Evolutionary conservation across 352 stramenopile genomes (phyloP), one percentile per base, ranked within the genome.

Genomic region (Phytophthora tubulina): DNA sequence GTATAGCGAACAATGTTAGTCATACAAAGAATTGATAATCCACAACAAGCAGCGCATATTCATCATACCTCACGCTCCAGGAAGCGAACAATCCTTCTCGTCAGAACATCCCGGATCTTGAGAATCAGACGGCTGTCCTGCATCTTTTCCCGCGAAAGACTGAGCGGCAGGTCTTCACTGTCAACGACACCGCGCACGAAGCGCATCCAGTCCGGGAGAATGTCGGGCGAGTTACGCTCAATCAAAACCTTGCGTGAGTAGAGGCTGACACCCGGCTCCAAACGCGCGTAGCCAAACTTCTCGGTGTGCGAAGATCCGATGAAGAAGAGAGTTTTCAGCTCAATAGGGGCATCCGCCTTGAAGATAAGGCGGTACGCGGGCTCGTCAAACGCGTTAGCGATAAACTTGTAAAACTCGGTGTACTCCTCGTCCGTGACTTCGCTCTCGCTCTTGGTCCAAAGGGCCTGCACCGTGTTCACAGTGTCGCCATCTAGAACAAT

Each of bases 161-260:
- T 98, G 36, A 99, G 87, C n/a, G 98, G 98, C 21, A 99, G 85
- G 73, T 99, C 98, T 76, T 99, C 98, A 36, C 91, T 99, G 88
- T 99, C 98, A 32, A 97, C 90, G 14, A 95, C 90, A 77, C 90
- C 88, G 57, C 86, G 88, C 69, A 97, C 85, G 50, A 95, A 97
- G 14, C 89, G 86, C 76, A 99, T 91, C 98, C 98, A 99, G 72
- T 99, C 97, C 0, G 98, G 98, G 21, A 99, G 79, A 45, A 99
- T 97, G 62, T 99, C 95, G 0, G 96, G 88, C 52, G 91, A 98
- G 81, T 99, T 99, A 55, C 89, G 80, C 84, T 99, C 98, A 73
- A 99, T 99, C 36, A 99, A 86, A 55, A 99, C 96, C 86, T 99
- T 99, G 60, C 98, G 95, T 63, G 88, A 99, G 83, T 99, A 99